These are phyloP conservation scores for Allantophomopsis lycopodina DNA, from an alignment of 2,329 filamentous ascomycete genomes.

Conservation along the genomic window DNA sequence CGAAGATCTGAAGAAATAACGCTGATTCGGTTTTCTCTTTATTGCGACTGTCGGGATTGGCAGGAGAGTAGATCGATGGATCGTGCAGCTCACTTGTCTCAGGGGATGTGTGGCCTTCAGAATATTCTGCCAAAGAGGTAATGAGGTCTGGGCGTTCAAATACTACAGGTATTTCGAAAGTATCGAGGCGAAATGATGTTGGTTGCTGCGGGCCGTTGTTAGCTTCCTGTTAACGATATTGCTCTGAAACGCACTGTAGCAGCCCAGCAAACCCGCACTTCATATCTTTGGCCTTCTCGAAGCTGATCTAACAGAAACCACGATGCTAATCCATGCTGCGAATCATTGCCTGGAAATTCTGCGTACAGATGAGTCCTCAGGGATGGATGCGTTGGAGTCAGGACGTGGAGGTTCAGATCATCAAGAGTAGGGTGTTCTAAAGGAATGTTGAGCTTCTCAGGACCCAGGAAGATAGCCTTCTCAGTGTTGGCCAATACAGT, in stretches of 20 bases:
- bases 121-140: slow-evolving; percentile 49
- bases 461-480: slow-evolving; percentile 78
- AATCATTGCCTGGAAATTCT: slow-evolving; percentile 44
- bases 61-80: slow-evolving; percentile 3
- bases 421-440: slow-evolving; percentile 39
- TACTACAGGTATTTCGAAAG: slow-evolving; percentile 45
- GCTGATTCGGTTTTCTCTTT: slow-evolving; percentile 9
- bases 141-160: slow-evolving; percentile 49
- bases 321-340: slow-evolving; percentile 44
- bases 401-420: slow-evolving; percentile 46
- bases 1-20: slow-evolving; percentile 47
- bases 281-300: slow-evolving; percentile 64
- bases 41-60: slow-evolving; percentile 2
- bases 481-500: slow-evolving; percentile 61
- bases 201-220: slow-evolving; percentile 52
- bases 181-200: slow-evolving; percentile 60
- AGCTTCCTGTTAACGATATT: not conserved
- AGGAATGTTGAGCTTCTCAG: slow-evolving; percentile 40
- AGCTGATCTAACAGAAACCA: slow-evolving; percentile 72
- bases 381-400: slow-evolving; percentile 41
- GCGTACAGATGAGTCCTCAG: slow-evolving; percentile 53
- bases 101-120: slow-evolving; percentile 27
- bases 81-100: slow-evolving; percentile 5
- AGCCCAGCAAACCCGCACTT: slow-evolving; percentile 85
- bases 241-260: slow-evolving; percentile 56